Base-by-base conservation (phyloP, 176 grass and related monocot species). In the Carex kokanica region DNA sequence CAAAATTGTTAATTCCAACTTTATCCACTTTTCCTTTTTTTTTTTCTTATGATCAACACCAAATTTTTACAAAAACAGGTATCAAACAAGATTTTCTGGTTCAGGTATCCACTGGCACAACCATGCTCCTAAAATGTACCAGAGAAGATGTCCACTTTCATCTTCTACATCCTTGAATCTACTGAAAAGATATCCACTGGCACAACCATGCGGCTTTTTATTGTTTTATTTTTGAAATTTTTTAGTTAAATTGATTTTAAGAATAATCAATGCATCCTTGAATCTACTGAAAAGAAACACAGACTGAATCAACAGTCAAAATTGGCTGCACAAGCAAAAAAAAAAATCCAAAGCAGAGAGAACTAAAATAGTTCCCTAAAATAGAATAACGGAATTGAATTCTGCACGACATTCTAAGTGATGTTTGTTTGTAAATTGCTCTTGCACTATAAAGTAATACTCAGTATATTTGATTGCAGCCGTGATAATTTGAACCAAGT, bases 351-450 rank as follows among this genome's bases (percentile, higher is more conserved):
- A 5, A 41, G 38, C 53, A 47, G 79, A 12, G 34, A 5, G 53
- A 74, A 34, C 55, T 58, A 5, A 65, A 47, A 10, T 61, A 80
- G 70, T 85, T 62, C 63, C 78, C 20, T 64, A 45, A 14, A 25
- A 29, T 82, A 81, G 51, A 40, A 80, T 6, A 15, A 64, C 29
- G 21, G 63, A 34, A 20, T 36, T 57, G 6, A 4, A 36, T 8
- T 9, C 9, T 41, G 16, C 9, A 78, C 53, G 74, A 55, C 60
- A 25, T 84, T 47, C 36, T 49, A 49, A 45, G 3, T 13, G 41
- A 73, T 47, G 4, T 21, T 45, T 47, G 41, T 23, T 47, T 49
- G 36, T 72, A 21, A 47, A 47, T 20, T 21, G 38, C 40, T 45
- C 18, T 24, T 11, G 68, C 3, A 47, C 18, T 21, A 21, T 27